phyloP scores from a whole-genome alignment of 305 asterid species.

The Solanum hybrid region DNA sequence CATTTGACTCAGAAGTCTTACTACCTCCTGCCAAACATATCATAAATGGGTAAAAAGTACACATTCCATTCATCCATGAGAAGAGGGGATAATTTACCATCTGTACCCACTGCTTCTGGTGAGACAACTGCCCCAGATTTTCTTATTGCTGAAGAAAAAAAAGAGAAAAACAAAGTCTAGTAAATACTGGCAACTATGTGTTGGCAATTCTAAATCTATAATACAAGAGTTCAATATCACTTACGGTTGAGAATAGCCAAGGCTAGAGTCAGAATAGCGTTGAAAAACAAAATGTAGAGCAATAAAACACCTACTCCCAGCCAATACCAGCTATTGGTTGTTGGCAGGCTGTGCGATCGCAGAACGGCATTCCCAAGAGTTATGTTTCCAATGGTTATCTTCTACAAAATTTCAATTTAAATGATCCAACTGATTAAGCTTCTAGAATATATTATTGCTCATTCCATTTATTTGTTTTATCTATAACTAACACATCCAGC shows the following conservation, averaged over 20 bases:
- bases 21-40: slow-evolving; percentile 26
- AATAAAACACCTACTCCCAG: slow-evolving; percentile 61
- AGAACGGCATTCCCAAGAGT: slow-evolving; percentile 49
- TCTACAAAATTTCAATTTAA: slow-evolving; percentile 31
- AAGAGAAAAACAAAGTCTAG: not conserved
- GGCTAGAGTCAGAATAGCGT: slow-evolving; percentile 49
- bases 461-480: not conserved
- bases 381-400: slow-evolving; percentile 23
- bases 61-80: slow-evolving; percentile 7
- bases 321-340: slow-evolving; percentile 65
- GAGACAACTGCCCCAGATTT: slow-evolving; percentile 51
- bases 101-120: slow-evolving; percentile 22
- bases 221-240: slow-evolving; percentile 12
- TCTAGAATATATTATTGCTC: not conserved
- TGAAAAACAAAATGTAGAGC: slow-evolving; percentile 60
- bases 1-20: slow-evolving; percentile 7
- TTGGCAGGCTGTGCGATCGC: slow-evolving; percentile 54
- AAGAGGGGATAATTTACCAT: slow-evolving; percentile 21
- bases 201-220: not conserved
- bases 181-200: not conserved
- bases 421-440: not conserved
- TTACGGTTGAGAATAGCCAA: slow-evolving; percentile 67
- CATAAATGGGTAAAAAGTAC: not conserved
- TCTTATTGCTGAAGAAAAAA: slow-evolving; percentile 38
- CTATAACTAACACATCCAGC: slow-evolving; percentile 1